These are phyloP conservation scores for Vanrija pseudolonga DNA, from an alignment of 1,284 basidiomycete species.

Conservation along the genomic window DNA sequence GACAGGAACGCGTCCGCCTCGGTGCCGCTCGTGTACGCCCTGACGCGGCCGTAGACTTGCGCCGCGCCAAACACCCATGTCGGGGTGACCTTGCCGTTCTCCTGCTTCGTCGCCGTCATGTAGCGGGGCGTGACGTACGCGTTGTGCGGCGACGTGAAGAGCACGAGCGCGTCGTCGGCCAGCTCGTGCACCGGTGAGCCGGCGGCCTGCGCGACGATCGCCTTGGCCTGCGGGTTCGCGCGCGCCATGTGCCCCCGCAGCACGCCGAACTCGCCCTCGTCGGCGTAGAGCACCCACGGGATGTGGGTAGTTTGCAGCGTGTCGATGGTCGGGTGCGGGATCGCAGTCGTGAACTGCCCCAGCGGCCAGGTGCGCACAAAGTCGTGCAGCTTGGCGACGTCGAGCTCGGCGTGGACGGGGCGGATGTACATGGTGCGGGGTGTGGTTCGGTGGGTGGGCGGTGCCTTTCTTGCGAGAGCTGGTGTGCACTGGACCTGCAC, in stretches of 20 bases:
- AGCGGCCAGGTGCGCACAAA: conserved; percentile 49
- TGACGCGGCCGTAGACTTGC: conserved; percentile 40
- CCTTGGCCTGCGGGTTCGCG: conserved; percentile 44
- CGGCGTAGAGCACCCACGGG: conserved; percentile 48
- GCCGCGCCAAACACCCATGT: conserved; percentile 48
- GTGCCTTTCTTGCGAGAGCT: too few relatives aligned
- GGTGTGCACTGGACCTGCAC: too few relatives aligned
- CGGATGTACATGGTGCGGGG: conserved; percentile 50
- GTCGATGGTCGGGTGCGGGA: conserved; percentile 33
- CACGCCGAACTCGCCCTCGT: neutral
- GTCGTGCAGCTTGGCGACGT: conserved; percentile 39
- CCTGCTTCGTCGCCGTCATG: conserved; percentile 37
- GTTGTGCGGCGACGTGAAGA: conserved; percentile 40
- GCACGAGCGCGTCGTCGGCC: conserved; percentile 35
- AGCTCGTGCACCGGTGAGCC: conserved; percentile 5
- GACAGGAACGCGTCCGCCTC: conserved; percentile 23
- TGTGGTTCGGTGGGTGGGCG: neutral
- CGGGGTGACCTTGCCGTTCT: conserved; percentile 42
- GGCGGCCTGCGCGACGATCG: conserved; percentile 18
- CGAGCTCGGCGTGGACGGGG: conserved; percentile 47
- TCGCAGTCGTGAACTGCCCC: conserved; percentile 50
- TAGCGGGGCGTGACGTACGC: conserved; percentile 44
- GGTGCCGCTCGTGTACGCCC: conserved; percentile 20
- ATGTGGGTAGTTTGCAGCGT: conserved; percentile 51
- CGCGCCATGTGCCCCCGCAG: conserved; percentile 44